Conservation (phyloP, 164 flowering plant species). For the Magnolia changhungtana region DNA sequence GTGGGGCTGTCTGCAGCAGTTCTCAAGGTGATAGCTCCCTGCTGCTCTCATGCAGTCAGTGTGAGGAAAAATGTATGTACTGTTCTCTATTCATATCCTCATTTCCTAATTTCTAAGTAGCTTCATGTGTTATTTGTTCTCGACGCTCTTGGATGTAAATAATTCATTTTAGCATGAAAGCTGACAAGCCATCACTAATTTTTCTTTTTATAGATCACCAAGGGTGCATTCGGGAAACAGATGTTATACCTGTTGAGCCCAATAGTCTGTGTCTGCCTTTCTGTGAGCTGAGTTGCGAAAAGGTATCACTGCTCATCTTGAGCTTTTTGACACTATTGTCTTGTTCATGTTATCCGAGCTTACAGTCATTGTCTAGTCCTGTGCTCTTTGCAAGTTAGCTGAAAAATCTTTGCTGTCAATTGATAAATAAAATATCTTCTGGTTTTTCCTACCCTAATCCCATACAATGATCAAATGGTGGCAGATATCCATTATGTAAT, state of each 20-base stretch:
- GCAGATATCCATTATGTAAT: too few species aligned
- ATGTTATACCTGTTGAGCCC: conserved; percentile 19
- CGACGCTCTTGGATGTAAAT: not conserved
- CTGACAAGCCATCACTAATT: conserved; percentile 8
- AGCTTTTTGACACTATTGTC: not conserved
- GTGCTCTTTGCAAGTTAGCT: too few species aligned
- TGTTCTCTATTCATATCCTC: not conserved
- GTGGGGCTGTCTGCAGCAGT: conserved; percentile 39
- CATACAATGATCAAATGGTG: too few species aligned
- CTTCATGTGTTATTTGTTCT: not conserved
- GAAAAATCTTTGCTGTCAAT: too few species aligned
- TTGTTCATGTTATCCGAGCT: not conserved
- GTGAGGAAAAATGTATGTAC: conserved; percentile 66
- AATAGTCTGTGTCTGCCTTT: conserved; percentile 26
- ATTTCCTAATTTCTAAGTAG: not conserved
- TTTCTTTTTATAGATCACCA: conserved; percentile 44
- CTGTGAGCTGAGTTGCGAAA: conserved; percentile 52
- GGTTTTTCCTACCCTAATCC: too few species aligned
- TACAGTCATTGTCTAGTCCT: not conserved
- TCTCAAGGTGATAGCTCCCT: conserved; percentile 25
- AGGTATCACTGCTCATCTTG: conserved; percentile 34
- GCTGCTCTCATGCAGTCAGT: conserved; percentile 54
- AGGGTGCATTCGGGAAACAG: conserved; percentile 26
- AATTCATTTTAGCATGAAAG: not conserved
- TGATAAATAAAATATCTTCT: too few species aligned